Conservation (phyloP, 2,329 filamentous ascomycete genomes). For the Neofusicoccum ribis region DNA sequence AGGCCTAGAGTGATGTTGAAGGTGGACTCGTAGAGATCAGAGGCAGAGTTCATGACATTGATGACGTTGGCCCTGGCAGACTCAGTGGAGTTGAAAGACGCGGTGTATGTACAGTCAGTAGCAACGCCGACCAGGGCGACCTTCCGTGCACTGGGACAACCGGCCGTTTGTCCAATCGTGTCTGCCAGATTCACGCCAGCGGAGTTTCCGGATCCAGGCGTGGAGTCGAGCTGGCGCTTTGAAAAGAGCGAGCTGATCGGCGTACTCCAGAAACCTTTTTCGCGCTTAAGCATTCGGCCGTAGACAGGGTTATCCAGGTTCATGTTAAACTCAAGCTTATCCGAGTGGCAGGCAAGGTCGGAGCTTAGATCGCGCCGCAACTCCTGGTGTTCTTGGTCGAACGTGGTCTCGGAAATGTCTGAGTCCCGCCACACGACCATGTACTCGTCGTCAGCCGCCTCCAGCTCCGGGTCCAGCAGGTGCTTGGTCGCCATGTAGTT, state of each 20-base stretch:
- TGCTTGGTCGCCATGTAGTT: conserved; percentile 75
- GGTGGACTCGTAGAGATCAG: conserved; percentile 80
- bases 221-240: conserved; percentile 66
- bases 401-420: conserved; percentile 60
- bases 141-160: conserved; percentile 86
- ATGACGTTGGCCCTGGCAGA: conserved; percentile 76
- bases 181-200: conserved; percentile 75
- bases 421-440: conserved; percentile 95
- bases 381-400: conserved; percentile 54
- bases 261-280: conserved; percentile 59
- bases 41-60: conserved; percentile 79
- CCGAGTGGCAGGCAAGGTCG: conserved; percentile 64
- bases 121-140: conserved; percentile 90
- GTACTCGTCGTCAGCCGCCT: conserved; percentile 62
- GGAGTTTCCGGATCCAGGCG: conserved; percentile 69
- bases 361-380: conserved; percentile 57
- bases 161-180: conserved; percentile 78
- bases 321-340: conserved; percentile 78
- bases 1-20: conserved; percentile 96
- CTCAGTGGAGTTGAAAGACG: conserved; percentile 65
- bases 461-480: conserved; percentile 66
- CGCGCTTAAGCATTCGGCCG: conserved; percentile 52
- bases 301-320: conserved; percentile 69
- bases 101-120: conserved; percentile 87
- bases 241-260: conserved; percentile 69